These are phyloP conservation scores for Phytopythium montanum DNA, from an alignment of 352 stramenopile species.

Conservation along the genomic window DNA sequence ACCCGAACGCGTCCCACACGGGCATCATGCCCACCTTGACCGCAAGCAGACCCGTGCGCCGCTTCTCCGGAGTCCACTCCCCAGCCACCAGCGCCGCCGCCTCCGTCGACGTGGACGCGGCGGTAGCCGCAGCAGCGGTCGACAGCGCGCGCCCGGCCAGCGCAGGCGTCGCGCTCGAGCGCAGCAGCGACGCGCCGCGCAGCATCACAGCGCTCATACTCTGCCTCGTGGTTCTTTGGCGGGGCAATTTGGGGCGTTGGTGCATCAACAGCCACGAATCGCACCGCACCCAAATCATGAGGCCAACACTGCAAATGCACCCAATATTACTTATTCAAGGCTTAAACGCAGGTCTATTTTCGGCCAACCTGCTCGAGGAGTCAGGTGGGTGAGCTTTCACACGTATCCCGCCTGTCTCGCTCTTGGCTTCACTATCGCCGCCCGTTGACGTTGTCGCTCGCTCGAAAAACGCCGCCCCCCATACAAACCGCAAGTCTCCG, in stretches of 20 bases:
- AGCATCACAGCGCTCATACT: slow-evolving; percentile 6
- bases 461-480: background rate
- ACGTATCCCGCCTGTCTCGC: background rate
- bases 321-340: no score
- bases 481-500: background rate
- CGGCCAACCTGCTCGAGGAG: background rate
- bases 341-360: background rate
- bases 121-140: slow-evolving; percentile 11
- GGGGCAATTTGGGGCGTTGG: background rate
- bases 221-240: background rate
- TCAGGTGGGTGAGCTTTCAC: background rate
- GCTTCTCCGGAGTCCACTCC: slow-evolving; percentile 74
- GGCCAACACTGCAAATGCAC: no score
- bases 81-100: slow-evolving; percentile 19
- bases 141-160: slow-evolving; percentile 13
- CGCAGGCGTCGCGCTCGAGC: background rate
- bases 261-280: background rate
- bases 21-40: slow-evolving; percentile 99
- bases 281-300: background rate
- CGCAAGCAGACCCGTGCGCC: slow-evolving; percentile 86
- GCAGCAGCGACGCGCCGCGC: slow-evolving; percentile 3
- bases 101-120: slow-evolving; percentile 11
- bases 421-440: background rate
- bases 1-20: slow-evolving; percentile 97
- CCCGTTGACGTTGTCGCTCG: background rate